A percentile compares a stretch with the other conserved stretches of the same genome.
These are phyloP conservation scores for Codiaeum variegatum DNA, from an alignment of 441 rosid genomes.

Conservation along the genomic window DNA sequence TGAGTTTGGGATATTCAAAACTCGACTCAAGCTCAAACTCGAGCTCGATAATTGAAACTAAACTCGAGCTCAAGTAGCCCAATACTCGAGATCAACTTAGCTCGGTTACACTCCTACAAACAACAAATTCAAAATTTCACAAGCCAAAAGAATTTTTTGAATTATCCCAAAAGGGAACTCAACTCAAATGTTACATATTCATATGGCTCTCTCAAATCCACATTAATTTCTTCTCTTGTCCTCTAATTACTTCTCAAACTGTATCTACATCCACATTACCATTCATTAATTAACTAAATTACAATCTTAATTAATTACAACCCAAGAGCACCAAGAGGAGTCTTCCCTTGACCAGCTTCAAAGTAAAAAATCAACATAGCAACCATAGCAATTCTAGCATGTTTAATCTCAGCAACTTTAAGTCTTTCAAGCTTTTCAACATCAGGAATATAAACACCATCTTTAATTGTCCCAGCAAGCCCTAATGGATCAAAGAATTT, in stretches of 20 bases:
- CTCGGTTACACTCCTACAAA: too few species aligned
- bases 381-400: conserved; percentile 85
- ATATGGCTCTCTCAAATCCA: neutral
- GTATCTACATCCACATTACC: conserved; percentile 18
- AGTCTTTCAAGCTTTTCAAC: conserved; percentile 72
- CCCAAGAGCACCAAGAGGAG: conserved; percentile 93
- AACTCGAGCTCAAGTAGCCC: too few species aligned
- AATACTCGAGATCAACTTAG: too few species aligned
- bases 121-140: neutral
- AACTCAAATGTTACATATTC: too few species aligned
- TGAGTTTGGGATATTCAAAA: too few species aligned
- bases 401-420: conserved; percentile 91
- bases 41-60: too few species aligned
- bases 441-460: conserved; percentile 74
- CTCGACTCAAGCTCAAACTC: too few species aligned
- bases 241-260: neutral
- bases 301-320: conserved; percentile 29
- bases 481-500: conserved; percentile 88
- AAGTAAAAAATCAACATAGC: conserved; percentile 96
- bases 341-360: conserved; percentile 97
- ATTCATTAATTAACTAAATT: neutral
- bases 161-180: neutral
- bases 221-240: neutral
- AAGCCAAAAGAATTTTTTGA: conserved; percentile 7
- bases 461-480: conserved; percentile 48